Base-by-base conservation (phyloP, 2,329 filamentous ascomycete species). In the Chrysosporium keratinophilum region DNA sequence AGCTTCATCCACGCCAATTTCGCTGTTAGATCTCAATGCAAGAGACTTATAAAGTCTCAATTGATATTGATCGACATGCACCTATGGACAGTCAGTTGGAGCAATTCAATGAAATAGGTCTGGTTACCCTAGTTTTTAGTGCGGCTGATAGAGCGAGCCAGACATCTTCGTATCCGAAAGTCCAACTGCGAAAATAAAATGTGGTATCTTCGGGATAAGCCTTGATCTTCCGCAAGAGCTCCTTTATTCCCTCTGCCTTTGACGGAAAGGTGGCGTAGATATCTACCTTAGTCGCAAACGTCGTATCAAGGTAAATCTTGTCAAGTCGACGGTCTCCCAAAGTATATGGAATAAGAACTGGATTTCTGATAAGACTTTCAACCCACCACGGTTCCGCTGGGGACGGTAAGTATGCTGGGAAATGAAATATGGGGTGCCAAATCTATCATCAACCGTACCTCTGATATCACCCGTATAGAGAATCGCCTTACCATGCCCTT, bases 401-500 rank as follows among this genome's bases (percentile, higher is more conserved):
- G 35, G 10, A 50, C 31, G 43, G 14, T 60, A 55, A 59, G 57
- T 46, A 28, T 20, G 39, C 6, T 35, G 10, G 33, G 2, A 7
- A n/a, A 50, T 35, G 14, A 28, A 28, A 28, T 28, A 28, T 28
- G 23, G n/a, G 23, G 23, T 28, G 23, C 23, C 23, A 7, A 28
- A 28, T 28, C 3, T 28, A 3, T 28, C 23, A 14, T 10, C 17
- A 40, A 34, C 15, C 39, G 4, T 65, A 74, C 73, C 84, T 59
- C 91, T 79, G 40, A 95, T 83, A 63, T 96, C 91, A 4, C 90
- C 90, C 0, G 90, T 95, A 63, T 96, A 97, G 0, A 96, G 72
- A 1, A 94, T 77, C 0, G 88, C 83, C 57, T 82, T 87, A 0
- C 76, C 77, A 51, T 80, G 69, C 1, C 81, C 82, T 69, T 96